phyloP scores from a whole-genome alignment of 768 basidiomycete genomes.

The Leucogyrophana mollusca region DNA sequence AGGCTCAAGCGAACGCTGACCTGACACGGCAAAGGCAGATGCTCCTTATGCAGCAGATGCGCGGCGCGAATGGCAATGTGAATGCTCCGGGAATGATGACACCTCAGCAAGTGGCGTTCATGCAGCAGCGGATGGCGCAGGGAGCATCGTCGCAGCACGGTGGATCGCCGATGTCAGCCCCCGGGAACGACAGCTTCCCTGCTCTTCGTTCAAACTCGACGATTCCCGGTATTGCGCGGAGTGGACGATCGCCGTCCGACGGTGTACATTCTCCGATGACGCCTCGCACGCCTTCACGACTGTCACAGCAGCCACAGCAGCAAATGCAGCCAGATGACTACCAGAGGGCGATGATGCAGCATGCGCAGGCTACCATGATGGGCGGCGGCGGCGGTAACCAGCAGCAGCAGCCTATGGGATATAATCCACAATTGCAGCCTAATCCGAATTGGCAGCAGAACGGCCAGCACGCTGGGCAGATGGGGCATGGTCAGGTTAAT shows the following conservation, averaged over 20 bases:
- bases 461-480: constrained; percentile 53
- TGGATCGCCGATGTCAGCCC: constrained; percentile 42
- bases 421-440: constrained; percentile 35
- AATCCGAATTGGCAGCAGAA: constrained; percentile 49
- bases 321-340: constrained; percentile 43
- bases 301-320: constrained; percentile 40
- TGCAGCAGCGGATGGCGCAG: constrained; percentile 46
- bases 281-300: constrained; percentile 33
- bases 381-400: constrained; percentile 2
- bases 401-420: constrained; percentile 19
- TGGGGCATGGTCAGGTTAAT: constrained; percentile 35
- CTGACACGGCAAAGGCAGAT: constrained; percentile 46
- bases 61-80: constrained; percentile 24
- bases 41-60: constrained; percentile 36
- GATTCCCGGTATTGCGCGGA: constrained; percentile 75
- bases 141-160: constrained; percentile 35
- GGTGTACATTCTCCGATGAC: constrained; percentile 44
- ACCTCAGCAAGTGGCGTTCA: constrained; percentile 31
- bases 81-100: constrained; percentile 28
- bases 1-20: constrained; percentile 27
- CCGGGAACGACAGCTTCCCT: constrained; percentile 43
- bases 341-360: constrained; percentile 37
- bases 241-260: constrained; percentile 74
- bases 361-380: constrained; percentile 31
- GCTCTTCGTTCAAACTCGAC: constrained; percentile 55